Conservation (phyloP, 2,329 filamentous ascomycete species). For the Colletotrichum trifolii region DNA sequence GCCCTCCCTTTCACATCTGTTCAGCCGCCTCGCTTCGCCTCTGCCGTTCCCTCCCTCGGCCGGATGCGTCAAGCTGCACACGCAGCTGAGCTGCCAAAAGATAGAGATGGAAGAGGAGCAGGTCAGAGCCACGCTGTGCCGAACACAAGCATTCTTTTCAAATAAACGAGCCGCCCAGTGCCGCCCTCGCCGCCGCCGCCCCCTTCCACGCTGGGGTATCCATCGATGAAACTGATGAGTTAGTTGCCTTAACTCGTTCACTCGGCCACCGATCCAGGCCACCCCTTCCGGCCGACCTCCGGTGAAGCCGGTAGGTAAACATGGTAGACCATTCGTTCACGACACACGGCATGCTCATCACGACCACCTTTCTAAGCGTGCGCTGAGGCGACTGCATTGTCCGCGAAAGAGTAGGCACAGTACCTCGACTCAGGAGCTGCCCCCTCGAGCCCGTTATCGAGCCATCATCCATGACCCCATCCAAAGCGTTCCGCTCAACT, state of each 20-base stretch:
- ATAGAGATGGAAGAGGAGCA: background rate
- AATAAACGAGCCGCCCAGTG: background rate
- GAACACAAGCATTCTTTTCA: background rate
- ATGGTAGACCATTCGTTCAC: too few species aligned
- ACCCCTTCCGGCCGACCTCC: background rate
- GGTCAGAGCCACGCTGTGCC: background rate
- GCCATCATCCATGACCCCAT: background rate
- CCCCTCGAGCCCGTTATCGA: conserved; percentile 10
- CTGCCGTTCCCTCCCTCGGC: background rate
- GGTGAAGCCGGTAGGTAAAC: too few species aligned
- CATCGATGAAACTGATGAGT: background rate
- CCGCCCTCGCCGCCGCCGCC: background rate
- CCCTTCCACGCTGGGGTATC: too few species aligned
- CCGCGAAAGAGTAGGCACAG: background rate
- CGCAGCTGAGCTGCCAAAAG: conserved; percentile 1
- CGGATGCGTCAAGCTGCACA: conserved; percentile 27
- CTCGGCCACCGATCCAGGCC: background rate
- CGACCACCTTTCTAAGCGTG: too few species aligned
- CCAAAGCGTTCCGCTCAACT: background rate
- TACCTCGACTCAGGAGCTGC: background rate
- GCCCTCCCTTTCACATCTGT: too few species aligned
- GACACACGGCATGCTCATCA: too few species aligned
- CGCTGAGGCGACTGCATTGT: conserved; percentile 11
- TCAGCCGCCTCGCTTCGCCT: background rate
- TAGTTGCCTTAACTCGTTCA: background rate